Percentiles rank a stretch among this genome's conserved stretches.
Conservation (phyloP, 352 stramenopile species). For the Phytophthora fragariaefolia region DNA sequence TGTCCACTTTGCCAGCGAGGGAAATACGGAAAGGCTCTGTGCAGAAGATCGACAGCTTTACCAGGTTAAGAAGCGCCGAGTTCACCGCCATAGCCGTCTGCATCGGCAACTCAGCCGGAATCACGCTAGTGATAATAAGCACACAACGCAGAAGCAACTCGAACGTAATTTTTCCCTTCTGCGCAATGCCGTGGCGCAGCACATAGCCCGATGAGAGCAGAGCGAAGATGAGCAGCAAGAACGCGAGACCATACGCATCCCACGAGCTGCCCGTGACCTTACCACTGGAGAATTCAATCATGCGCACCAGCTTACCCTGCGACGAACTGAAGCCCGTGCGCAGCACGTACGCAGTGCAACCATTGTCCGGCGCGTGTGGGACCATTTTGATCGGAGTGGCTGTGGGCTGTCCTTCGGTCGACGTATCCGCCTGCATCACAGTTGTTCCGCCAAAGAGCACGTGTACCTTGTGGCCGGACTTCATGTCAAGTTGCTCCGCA, state of each 20-base stretch:
- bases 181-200: constrained; percentile 85
- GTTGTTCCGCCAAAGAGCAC: constrained; percentile 95
- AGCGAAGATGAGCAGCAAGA: constrained; percentile 97
- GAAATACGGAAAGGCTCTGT: constrained; percentile 99
- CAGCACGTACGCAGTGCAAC: constrained; percentile 95
- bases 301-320: constrained; percentile 98
- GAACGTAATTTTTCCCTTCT: constrained; percentile 94
- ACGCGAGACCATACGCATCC: constrained; percentile 97
- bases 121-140: constrained; percentile 99
- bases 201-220: constrained; percentile 95
- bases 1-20: constrained; percentile 95
- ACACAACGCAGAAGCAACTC: constrained; percentile 97
- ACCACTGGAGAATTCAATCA: constrained; percentile 98
- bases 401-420: constrained; percentile 30
- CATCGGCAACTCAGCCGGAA: constrained; percentile 98
- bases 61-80: constrained; percentile 94
- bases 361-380: constrained; percentile 88
- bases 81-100: constrained; percentile 98
- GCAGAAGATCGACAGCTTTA: constrained; percentile 97
- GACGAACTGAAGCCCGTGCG: constrained; percentile 98
- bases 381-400: constrained; percentile 43
- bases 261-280: constrained; percentile 95
- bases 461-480: constrained; percentile 89
- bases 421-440: constrained; percentile 85
- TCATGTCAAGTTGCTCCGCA: constrained; percentile 83